A percentile compares a stretch with the other conserved stretches of the same genome.
Conservation (phyloP, 2,329 filamentous ascomycete genomes). For the Diplodia scrobiculata region DNA sequence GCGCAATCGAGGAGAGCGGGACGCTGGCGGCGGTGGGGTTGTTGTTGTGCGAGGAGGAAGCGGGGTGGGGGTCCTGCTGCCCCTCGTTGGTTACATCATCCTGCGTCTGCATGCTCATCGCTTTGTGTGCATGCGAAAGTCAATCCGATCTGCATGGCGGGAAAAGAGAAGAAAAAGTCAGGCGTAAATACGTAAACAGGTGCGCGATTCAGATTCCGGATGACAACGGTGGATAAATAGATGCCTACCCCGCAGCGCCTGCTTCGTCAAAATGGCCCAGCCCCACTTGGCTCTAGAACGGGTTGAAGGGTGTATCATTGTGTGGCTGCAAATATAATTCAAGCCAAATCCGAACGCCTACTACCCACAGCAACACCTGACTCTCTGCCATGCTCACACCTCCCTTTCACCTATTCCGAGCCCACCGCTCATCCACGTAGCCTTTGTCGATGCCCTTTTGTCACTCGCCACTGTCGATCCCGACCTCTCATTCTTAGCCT, state of each 20-base stretch:
- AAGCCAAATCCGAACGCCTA: background rate
- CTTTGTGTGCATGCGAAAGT: background rate
- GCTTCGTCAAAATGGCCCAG: background rate
- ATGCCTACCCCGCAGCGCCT: conserved; percentile 9
- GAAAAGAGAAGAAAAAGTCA: background rate
- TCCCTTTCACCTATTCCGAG: background rate
- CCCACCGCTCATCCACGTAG: background rate
- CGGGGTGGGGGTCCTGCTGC: background rate
- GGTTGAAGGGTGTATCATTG: background rate
- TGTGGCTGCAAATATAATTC: background rate
- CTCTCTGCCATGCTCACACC: background rate
- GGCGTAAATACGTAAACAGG: background rate
- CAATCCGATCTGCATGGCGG: background rate
- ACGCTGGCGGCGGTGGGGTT: background rate
- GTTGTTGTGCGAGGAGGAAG: background rate
- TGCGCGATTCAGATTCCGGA: conserved; percentile 4
- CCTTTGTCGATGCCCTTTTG: no score
- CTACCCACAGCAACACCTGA: background rate
- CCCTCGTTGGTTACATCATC: conserved; percentile 10
- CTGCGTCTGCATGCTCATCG: conserved; percentile 11
- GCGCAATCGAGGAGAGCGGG: conserved; percentile 24
- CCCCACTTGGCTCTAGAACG: background rate
- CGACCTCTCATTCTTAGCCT: background rate
- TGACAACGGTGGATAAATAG: conserved; percentile 10
- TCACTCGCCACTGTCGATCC: background rate